Base-by-base conservation (phyloP, 2,329 filamentous ascomycete species). In the Boeremia exigua region DNA sequence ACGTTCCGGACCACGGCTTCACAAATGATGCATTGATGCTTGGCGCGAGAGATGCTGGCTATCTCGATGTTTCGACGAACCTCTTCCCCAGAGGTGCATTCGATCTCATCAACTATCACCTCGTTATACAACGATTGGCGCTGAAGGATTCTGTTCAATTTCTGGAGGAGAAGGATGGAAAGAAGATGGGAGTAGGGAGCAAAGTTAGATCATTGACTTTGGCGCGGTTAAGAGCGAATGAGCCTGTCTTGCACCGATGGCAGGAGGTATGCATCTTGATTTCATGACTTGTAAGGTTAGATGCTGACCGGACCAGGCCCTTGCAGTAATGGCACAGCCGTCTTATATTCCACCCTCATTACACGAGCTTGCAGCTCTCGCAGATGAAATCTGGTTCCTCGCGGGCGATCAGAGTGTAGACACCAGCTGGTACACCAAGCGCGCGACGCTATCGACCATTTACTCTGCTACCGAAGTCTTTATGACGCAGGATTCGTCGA, bases 381-480 rank as follows among this genome's bases (percentile, higher is more conserved):
- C 89, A n/a, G 94, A 97, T 74, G 95, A 99, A 75, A 96, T 99
- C 47, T 91, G 90, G 83, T 92, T 90, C 69, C 85, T 96, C 4
- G 86, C 94, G 0, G 91, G 92, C 46, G 95, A 98, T 75, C 81
- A 79, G 19, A 84, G 88, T 19, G 90, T 97, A 57, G 93, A 98
- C 75, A 84, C 86, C 4, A 88, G 87, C 4, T 99, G 95, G 95
- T 99, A 99, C 67, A 87, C 87, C 2, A 89, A 88, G 72, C 82
- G 88, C 3, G 81, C 86, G 8, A 83, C 81, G 0, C 74, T 91
- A 23, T 82, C 85, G 0, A 82, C 82, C 2, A 81, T 90, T n/a
- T 91, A 90, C 70, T 91, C 91, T 1, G 76, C 77, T 5, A 75
- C 88, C 52, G 95, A 99, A 77, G 80, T 97, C 5, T 96, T 93